phyloP scores from a whole-genome alignment of 2,329 filamentous ascomycete genomes.

The Xylaria sp. region DNA sequence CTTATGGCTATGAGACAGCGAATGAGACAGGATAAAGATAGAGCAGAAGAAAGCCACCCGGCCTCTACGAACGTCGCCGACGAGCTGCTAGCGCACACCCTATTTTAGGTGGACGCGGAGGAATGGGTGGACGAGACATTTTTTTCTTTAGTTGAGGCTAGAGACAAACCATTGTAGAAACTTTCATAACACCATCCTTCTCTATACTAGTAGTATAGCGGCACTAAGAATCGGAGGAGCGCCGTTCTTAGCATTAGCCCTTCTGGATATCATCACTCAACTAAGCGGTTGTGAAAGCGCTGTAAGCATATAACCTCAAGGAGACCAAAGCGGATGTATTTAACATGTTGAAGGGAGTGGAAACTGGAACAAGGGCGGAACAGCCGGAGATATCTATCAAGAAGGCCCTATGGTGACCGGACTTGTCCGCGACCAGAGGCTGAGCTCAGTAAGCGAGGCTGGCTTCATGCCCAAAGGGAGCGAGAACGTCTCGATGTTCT shows the following conservation, averaged over 20 bases:
- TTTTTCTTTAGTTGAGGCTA: neutral
- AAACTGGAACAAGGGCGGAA: neutral
- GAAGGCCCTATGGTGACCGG: conserved; percentile 19
- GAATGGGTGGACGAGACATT: too few relatives aligned
- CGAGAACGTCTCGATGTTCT: neutral
- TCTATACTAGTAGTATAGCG: neutral
- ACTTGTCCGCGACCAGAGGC: neutral
- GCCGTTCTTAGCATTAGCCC: neutral
- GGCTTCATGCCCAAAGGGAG: neutral
- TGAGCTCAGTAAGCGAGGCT: conserved; percentile 18
- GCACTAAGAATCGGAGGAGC: too few relatives aligned
- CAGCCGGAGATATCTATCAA: neutral
- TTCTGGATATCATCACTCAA: neutral
- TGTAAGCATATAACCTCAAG: too few relatives aligned
- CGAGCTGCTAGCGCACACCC: neutral
- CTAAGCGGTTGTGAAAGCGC: neutral
- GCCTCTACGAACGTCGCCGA: neutral
- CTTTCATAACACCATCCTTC: neutral
- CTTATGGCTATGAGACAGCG: neutral
- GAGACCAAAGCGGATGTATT: neutral
- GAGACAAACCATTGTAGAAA: neutral
- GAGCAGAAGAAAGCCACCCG: neutral
- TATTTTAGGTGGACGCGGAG: neutral
- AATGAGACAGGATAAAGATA: neutral
- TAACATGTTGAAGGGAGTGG: too few relatives aligned